These are phyloP conservation scores for Apophysomyces elegans DNA, from an alignment of 371 early-diverging fungal genomes.

Conservation along the genomic window DNA sequence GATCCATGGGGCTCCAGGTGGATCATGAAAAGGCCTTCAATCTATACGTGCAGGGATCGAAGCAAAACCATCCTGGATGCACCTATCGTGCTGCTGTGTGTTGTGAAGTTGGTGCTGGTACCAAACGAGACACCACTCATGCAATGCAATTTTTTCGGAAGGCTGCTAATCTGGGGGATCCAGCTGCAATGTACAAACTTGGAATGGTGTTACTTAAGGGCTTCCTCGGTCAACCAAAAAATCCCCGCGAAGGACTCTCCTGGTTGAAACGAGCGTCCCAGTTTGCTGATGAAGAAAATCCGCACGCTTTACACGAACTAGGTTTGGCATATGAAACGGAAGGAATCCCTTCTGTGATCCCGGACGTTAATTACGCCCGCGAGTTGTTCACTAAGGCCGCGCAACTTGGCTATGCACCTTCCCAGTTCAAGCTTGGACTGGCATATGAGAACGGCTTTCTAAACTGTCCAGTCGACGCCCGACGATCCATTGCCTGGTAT, in stretches of 20 bases:
- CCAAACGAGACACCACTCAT: conserved; percentile 71
- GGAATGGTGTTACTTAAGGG: conserved; percentile 85
- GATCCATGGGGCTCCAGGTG: conserved; percentile 64
- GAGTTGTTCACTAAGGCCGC: conserved; percentile 91
- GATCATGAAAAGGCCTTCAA: conserved; percentile 87
- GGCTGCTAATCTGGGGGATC: conserved; percentile 45
- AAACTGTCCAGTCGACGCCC: conserved; percentile 81
- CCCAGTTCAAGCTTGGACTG: conserved; percentile 89
- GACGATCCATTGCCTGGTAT: conserved; percentile 94
- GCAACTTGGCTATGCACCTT: conserved; percentile 89
- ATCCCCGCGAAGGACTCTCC: conserved; percentile 84
- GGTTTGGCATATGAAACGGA: conserved; percentile 76
- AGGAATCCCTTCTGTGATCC: conserved; percentile 69
- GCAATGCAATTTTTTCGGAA: conserved; percentile 64
- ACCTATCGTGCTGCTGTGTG: conserved; percentile 91
- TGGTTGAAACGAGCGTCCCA: conserved; percentile 89
- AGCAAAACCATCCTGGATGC: conserved; percentile 83
- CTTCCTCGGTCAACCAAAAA: conserved; percentile 62
- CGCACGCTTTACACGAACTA: conserved; percentile 89
- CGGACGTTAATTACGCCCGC: conserved; percentile 83
- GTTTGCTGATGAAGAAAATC: conserved; percentile 80
- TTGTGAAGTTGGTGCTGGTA: conserved; percentile 89
- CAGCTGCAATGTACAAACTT: conserved; percentile 88
- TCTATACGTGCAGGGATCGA: conserved; percentile 85
- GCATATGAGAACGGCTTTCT: conserved; percentile 94